Conservation (phyloP, 116 monocot species). For the Dioscorea cayenensis region DNA sequence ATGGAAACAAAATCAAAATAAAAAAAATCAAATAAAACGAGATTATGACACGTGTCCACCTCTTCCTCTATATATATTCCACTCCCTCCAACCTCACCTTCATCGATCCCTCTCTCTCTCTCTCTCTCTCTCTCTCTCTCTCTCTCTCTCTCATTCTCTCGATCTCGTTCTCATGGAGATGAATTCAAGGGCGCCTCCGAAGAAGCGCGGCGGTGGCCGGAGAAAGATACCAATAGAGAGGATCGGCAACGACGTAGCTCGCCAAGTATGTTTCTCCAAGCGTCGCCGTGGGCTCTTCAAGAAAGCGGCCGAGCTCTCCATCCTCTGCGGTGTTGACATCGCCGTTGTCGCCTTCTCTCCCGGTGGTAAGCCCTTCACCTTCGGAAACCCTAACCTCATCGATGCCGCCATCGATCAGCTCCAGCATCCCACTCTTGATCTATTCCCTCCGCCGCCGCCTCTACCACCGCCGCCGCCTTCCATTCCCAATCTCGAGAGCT, state of each 20-base stretch:
- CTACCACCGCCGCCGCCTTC: not conserved
- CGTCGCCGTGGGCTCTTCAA: conserved; percentile 20
- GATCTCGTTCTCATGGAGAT: not conserved
- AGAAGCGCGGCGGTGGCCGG: not conserved
- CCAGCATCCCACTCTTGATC: not conserved
- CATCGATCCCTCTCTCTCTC: not conserved
- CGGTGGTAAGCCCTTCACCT: conserved; percentile 13
- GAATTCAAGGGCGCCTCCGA: not conserved
- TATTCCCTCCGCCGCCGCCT: not conserved
- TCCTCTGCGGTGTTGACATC: not conserved
- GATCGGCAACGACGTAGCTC: conserved; percentile 22
- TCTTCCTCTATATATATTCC: too few species aligned
- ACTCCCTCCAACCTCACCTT: too few species aligned
- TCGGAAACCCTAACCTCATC: conserved; percentile 11
- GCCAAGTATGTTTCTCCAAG: conserved; percentile 27
- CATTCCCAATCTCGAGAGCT: not conserved
- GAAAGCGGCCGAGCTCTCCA: conserved; percentile 7
- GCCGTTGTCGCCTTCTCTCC: conserved; percentile 16
- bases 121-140: not conserved
- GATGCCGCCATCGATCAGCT: conserved; percentile 5
- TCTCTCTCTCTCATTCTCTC: not conserved
- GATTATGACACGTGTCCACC: too few species aligned
- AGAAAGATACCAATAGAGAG: conserved; percentile 24
- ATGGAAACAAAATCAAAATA: too few species aligned
- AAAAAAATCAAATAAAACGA: too few species aligned